Conservation (phyloP, 306 rosid species). For the Ammopiptanthus mongolicus region DNA sequence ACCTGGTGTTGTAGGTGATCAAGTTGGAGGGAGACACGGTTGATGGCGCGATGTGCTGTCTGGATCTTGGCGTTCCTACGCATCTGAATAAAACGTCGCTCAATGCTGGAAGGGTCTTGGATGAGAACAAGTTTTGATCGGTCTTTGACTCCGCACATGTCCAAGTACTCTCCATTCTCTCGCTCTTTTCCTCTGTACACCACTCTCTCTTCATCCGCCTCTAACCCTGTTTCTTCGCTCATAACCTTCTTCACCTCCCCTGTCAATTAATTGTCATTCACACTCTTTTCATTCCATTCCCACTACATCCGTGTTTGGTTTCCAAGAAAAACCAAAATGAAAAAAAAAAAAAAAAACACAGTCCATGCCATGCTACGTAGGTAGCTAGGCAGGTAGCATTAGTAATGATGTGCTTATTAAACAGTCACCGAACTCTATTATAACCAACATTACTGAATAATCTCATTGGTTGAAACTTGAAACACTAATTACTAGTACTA, state of each 20-base stretch:
- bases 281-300: not conserved
- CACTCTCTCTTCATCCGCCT: slow-evolving; percentile 52
- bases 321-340: not conserved
- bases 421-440: not conserved
- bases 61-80: slow-evolving; percentile 54
- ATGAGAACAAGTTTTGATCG: slow-evolving; percentile 53
- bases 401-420: not conserved
- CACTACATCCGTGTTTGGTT: not conserved
- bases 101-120: slow-evolving; percentile 73
- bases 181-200: slow-evolving; percentile 62
- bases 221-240: slow-evolving; percentile 52
- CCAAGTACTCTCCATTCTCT: slow-evolving; percentile 61
- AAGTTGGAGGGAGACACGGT: slow-evolving; percentile 38
- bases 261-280: slow-evolving; percentile 35
- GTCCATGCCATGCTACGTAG: slow-evolving; percentile 13
- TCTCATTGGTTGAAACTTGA: not conserved
- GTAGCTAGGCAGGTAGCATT: slow-evolving; percentile 14
- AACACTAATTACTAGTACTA: not conserved
- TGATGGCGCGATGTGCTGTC: slow-evolving; percentile 53
- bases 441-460: not conserved
- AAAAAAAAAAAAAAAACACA: not conserved
- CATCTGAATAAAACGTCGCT: slow-evolving; percentile 47
- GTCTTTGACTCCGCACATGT: slow-evolving; percentile 68
- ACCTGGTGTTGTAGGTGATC: slow-evolving; percentile 74
- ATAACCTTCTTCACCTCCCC: slow-evolving; percentile 81